Base-by-base conservation (phyloP, 805 yeast genomes). In the Yarrowia phangngaensis region DNA sequence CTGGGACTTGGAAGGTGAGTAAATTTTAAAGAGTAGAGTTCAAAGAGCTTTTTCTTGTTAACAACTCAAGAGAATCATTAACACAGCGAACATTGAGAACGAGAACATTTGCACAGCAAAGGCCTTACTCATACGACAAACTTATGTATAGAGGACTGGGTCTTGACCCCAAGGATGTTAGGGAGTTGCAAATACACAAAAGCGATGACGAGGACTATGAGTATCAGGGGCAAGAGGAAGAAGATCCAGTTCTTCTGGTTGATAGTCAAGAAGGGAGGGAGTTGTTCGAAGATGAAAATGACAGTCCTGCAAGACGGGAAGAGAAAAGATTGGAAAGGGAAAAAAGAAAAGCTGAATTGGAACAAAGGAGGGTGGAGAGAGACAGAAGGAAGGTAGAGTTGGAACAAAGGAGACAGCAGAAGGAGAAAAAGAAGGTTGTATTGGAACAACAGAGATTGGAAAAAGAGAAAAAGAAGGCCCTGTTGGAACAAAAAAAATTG, bases 211-310 rank as follows among this genome's bases (percentile, higher is more conserved):
- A 35, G 13, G 43, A 35, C 16, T 35, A 35, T 30, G 31, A 35
- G 43, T 35, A 35, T n/a, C 43, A 35, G 30, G 43, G 26, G 8
- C 43, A 35, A n/a, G 30, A 35, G 30, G 43, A 35, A 13, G 43
- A 35, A 8, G 30, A 35, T n/a, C 23, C 43, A 4, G 16, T 13
- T 11, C 30, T 24, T 35, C n/a, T 35, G 43, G 43, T 30, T 3
- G 43, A 23, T 8, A 29, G n/a, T n/a, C n/a, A n/a, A n/a, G n/a
- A n/a, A n/a, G n/a, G n/a, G n/a, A n/a, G n/a, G n/a, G n/a, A n/a
- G n/a, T n/a, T n/a, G n/a, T n/a, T n/a, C n/a, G n/a, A n/a, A n/a
- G n/a, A n/a, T n/a, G n/a, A n/a, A n/a, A n/a, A n/a, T n/a, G n/a
- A n/a, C n/a, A n/a, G n/a, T n/a, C n/a, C n/a, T n/a, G n/a, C n/a